Evolutionary conservation across 345 rosid species (phyloP), one percentile per base, ranked within the genome.

Genomic region (Theobroma cacao): DNA sequence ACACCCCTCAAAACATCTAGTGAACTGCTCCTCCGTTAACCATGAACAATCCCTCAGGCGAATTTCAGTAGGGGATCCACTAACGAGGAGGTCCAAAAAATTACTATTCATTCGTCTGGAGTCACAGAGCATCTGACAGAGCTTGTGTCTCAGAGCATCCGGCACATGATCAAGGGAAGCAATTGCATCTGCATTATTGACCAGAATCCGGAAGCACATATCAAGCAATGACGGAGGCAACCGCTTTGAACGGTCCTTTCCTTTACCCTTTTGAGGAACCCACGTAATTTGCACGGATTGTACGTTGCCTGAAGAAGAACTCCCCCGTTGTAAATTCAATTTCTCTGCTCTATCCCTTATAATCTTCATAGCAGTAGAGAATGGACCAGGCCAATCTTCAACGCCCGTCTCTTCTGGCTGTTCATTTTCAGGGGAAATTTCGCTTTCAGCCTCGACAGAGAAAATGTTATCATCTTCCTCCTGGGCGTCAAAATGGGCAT

Each of bases 301-400:
- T 63, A 56, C 71, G 56, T 84, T 80, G 60, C 52, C 76, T 20
- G 75, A 59, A 77, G 79, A 7, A 38, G 45, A 40, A 28, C 38
- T 11, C 67, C 81, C 77, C 55, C 43, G 62, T 65, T 2, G 73
- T 50, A 77, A 24, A 56, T 59, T 82, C 65, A 66, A 18, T 47
- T 86, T 88, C 15, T 81, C 85, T 45, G 70, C 80, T 58, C 99
- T 85, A 53, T 92, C 98, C 86, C 86, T 87, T 11, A 95, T 91
- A 43, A 95, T 93, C 79, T 88, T 94, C 99, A 92, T 88, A 56
- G 97, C 99, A 77, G 99, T 92, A 47, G 99, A 91, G 84, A 93
- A 95, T 17, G 99, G 98, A 58, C 99, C 99, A 3, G 98, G 99
- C 98, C 98, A 95, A 81, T 95, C 98, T 81, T 90, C 95, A 61